phyloP scores from a whole-genome alignment of 1,139 yeast species.

The Torulaspora globosa region DNA sequence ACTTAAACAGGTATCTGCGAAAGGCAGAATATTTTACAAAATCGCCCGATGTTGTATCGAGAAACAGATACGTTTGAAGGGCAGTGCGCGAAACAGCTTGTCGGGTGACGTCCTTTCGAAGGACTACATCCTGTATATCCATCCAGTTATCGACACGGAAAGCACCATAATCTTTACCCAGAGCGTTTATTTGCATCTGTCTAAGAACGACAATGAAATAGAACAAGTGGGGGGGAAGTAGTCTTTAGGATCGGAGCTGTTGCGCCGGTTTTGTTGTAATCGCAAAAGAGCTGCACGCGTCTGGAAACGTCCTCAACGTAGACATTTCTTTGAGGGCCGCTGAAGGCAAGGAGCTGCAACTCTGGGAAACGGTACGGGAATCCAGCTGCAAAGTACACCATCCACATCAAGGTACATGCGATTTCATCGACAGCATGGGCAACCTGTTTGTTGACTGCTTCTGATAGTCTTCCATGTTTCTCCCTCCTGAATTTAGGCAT shows the following conservation, averaged over 20 bases:
- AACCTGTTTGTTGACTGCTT: neutral
- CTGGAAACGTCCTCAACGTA: conserved; percentile 1
- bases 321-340: conserved; percentile 4
- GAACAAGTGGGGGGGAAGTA: neutral
- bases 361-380: conserved; percentile 1
- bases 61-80: neutral
- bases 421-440: conserved; percentile 2
- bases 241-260: neutral
- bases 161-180: neutral
- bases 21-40: neutral
- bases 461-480: neutral
- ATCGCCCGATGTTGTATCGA: neutral
- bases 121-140: neutral
- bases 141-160: neutral
- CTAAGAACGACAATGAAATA: neutral
- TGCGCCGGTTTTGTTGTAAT: conserved; percentile 3
- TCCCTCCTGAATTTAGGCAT: neutral
- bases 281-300: conserved; percentile 2
- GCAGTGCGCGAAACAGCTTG: neutral
- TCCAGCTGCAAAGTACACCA: conserved; percentile 4
- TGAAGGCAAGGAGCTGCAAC: neutral
- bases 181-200: neutral
- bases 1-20: neutral
- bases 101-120: neutral
- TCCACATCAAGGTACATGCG: conserved; percentile 1